Base-by-base conservation (phyloP, 1,139 yeast species). In the Sugiyamaella neomexicana region DNA sequence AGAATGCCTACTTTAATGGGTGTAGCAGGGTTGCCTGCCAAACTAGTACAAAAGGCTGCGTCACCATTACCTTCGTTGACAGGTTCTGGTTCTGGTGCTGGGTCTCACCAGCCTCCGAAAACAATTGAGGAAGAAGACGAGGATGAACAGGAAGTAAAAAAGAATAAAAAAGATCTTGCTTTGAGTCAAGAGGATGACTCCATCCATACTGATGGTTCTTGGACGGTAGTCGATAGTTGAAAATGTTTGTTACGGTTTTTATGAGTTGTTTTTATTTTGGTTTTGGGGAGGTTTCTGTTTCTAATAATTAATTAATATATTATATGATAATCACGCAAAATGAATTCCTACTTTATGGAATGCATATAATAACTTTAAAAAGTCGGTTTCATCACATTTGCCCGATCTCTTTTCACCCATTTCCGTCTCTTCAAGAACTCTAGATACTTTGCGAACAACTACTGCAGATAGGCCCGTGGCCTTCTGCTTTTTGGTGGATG, bases 321-420 rank as follows among this genome's bases (percentile, higher is more conserved):
- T 41, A 29, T 27, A 40, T 40, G 32, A 23, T 40, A 29, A 38
- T 38, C 75, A 91, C 58, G 98, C 97, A 75, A 93, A 93, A 71
- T 93, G 98, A 59, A 93, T 88, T 51, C 99, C 98, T 50, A 89
- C 97, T 72, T 91, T 95, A 73, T 95, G 97, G 78, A 95, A 93
- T 7, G 96, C 98, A 66, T 86, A 90, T 57, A 93, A 75, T 53
- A 93, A 75, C 66, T 84, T 87, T 66, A 93, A 77, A 72, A 93
- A 93, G 69, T 93, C 99, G 29, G 93, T 88, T 73, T 93, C 97
- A 68, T 91, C 98, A 73, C 95, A 81, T 70, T 93, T 93, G 41
- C 96, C 89, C 5, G 98, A 86, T 76, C 99, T 86, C 72, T 86
- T 83, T 47, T 89, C 96, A 3, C 86, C 79, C 66, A 86, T 80